phyloP scores from a whole-genome alignment of 2,329 filamentous ascomycete genomes.

The Epichloe elymi region DNA sequence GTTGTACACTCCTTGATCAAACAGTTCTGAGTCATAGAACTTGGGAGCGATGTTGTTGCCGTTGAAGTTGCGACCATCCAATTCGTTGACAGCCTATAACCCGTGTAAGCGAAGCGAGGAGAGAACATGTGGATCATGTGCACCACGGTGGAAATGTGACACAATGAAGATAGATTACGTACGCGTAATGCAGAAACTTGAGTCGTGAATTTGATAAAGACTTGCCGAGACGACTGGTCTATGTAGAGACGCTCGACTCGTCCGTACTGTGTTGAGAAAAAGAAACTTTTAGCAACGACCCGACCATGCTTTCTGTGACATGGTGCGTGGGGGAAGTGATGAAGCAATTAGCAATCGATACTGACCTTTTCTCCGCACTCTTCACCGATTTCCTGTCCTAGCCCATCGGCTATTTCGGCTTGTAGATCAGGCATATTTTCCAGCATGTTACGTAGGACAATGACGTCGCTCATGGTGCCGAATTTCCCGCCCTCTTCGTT shows the following conservation, averaged over 20 bases:
- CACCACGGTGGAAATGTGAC: too few relatives aligned
- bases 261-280: slow-evolving; percentile 49
- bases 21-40: slow-evolving; percentile 73
- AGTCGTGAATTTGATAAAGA: slow-evolving; percentile 90
- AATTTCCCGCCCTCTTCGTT: slow-evolving; percentile 40
- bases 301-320: too few relatives aligned
- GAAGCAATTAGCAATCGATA: too few relatives aligned
- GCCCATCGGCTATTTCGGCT: slow-evolving; percentile 58
- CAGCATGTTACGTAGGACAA: slow-evolving; percentile 75
- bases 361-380: slow-evolving; percentile 69
- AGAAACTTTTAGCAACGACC: too few relatives aligned
- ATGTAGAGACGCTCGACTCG: slow-evolving; percentile 70
- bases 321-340: background rate
- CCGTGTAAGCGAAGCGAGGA: too few relatives aligned
- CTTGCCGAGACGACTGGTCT: slow-evolving; percentile 48
- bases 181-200: slow-evolving; percentile 73
- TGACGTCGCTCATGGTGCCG: slow-evolving; percentile 65
- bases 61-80: slow-evolving; percentile 79
- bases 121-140: background rate
- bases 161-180: slow-evolving; percentile 23
- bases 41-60: slow-evolving; percentile 71
- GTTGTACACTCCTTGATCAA: slow-evolving; percentile 52
- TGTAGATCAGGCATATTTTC: slow-evolving; percentile 66
- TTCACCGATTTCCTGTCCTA: slow-evolving; percentile 92
- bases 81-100: slow-evolving; percentile 74